A percentile compares a stretch with the other conserved stretches of the same genome.
Evolutionary conservation across 148 eudicot genomes (phyloP).

Genomic region (Nepenthes gracilis): DNA sequence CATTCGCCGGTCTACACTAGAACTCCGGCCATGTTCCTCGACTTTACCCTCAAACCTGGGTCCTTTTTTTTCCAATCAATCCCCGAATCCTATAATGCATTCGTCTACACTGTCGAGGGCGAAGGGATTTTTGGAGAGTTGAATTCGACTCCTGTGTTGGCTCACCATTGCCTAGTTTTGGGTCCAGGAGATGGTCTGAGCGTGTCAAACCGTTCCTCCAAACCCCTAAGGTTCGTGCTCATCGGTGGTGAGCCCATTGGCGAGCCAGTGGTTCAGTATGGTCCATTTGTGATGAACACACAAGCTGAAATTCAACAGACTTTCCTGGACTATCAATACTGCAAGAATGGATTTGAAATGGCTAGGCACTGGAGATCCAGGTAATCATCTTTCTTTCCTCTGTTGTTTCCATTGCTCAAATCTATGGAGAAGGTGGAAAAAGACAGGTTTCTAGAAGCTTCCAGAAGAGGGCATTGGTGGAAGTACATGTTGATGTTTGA

Average conservation of each 20-base stretch:
- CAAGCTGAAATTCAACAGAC: slow-evolving; percentile 78
- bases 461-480: too few relatives aligned
- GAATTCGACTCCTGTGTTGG: slow-evolving; percentile 24
- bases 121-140: slow-evolving; percentile 58
- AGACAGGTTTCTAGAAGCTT: too few relatives aligned
- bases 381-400: slow-evolving; percentile 39
- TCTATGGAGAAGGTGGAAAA: too few relatives aligned
- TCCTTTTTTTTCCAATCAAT: slow-evolving; percentile 52
- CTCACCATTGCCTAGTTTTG: slow-evolving; percentile 62
- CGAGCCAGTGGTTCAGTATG: slow-evolving; percentile 88
- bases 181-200: slow-evolving; percentile 75
- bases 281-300: slow-evolving; percentile 98
- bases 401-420: too few relatives aligned
- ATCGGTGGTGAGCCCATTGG: slow-evolving; percentile 72
- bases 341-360: slow-evolving; percentile 80
- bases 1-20: slow-evolving; percentile 73
- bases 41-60: slow-evolving; percentile 61
- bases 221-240: slow-evolving; percentile 46
- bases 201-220: slow-evolving; percentile 59
- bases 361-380: slow-evolving; percentile 63
- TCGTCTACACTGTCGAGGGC: slow-evolving; percentile 64
- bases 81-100: slow-evolving; percentile 64
- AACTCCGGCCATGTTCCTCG: slow-evolving; percentile 92
- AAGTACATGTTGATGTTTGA: too few relatives aligned
- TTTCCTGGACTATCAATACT: slow-evolving; percentile 56